phyloP scores from a whole-genome alignment of 257 asterid genomes.

The Plantago major region DNA sequence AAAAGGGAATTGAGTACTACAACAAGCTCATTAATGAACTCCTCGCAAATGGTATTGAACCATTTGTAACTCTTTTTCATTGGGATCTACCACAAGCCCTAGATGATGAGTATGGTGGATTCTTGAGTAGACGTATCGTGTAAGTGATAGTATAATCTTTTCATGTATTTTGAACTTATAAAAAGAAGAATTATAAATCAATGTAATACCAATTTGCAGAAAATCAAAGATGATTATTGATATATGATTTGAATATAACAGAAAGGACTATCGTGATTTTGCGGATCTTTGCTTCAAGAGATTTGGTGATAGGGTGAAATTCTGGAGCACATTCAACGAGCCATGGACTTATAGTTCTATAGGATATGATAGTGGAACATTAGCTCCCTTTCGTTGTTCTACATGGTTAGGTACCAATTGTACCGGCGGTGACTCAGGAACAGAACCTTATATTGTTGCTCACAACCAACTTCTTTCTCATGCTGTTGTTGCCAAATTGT shows the following conservation, averaged over 20 bases:
- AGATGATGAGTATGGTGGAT: constrained; percentile 32
- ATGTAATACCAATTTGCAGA: no score
- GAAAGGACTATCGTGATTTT: constrained; percentile 21
- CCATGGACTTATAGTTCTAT: constrained; percentile 13
- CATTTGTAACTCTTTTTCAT: constrained; percentile 35
- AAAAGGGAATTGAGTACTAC: constrained; percentile 20
- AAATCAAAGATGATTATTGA: not conserved
- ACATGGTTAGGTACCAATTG: constrained; percentile 13
- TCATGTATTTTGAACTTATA: not conserved
- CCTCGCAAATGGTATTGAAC: constrained; percentile 15
- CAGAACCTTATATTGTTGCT: constrained; percentile 23
- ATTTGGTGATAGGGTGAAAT: constrained; percentile 31
- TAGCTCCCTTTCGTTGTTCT: constrained; percentile 25
- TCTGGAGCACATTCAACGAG: constrained; percentile 32
- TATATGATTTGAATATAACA: not conserved
- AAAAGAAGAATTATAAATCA: no score
- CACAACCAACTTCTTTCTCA: constrained; percentile 30
- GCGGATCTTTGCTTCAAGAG: constrained; percentile 25
- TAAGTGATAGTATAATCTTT: constrained; percentile 7
- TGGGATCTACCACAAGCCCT: constrained; percentile 43
- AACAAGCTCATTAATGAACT: constrained; percentile 18
- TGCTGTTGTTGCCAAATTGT: constrained; percentile 11
- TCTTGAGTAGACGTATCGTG: constrained; percentile 28
- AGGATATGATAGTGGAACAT: constrained; percentile 16
- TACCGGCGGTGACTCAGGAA: constrained; percentile 16